Evolutionary conservation across 2,329 filamentous ascomycete genomes (phyloP).

Genomic region (Fusarium papillatum): DNA sequence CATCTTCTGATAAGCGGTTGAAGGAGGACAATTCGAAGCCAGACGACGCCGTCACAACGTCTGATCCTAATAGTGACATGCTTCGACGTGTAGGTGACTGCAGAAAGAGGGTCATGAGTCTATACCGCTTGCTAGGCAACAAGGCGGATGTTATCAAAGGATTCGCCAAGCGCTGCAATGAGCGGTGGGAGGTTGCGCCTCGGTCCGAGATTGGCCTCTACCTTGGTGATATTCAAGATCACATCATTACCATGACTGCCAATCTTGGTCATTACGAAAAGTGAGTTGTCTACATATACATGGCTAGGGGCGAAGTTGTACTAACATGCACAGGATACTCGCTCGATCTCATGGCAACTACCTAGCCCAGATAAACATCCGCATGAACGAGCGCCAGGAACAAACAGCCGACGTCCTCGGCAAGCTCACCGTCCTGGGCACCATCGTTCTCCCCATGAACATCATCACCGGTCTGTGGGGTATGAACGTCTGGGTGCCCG

Average conservation of each 20-base stretch:
- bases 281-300: conserved; percentile 62
- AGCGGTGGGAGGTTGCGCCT: conserved; percentile 97
- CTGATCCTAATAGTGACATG: conserved; percentile 80
- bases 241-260: conserved; percentile 98
- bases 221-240: conserved; percentile 97
- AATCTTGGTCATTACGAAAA: conserved; percentile 98
- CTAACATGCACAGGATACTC: conserved; percentile 73
- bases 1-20: conserved; percentile 60
- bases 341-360: conserved; percentile 96
- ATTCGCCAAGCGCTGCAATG: conserved; percentile 97
- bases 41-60: conserved; percentile 58
- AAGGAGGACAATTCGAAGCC: conserved; percentile 60
- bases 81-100: conserved; percentile 92
- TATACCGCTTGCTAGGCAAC: conserved; percentile 93
- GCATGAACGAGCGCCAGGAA: conserved; percentile 98
- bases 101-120: conserved; percentile 96
- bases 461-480: conserved; percentile 99
- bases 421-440: conserved; percentile 94
- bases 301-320: background rate
- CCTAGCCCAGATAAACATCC: conserved; percentile 98
- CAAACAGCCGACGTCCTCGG: conserved; percentile 95
- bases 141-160: conserved; percentile 99
- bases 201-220: conserved; percentile 98
- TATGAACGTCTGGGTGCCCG: conserved; percentile 98
- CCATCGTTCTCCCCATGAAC: conserved; percentile 98